Conservation (phyloP, 2,329 filamentous ascomycete species). For the Stachybotrys elegans region DNA sequence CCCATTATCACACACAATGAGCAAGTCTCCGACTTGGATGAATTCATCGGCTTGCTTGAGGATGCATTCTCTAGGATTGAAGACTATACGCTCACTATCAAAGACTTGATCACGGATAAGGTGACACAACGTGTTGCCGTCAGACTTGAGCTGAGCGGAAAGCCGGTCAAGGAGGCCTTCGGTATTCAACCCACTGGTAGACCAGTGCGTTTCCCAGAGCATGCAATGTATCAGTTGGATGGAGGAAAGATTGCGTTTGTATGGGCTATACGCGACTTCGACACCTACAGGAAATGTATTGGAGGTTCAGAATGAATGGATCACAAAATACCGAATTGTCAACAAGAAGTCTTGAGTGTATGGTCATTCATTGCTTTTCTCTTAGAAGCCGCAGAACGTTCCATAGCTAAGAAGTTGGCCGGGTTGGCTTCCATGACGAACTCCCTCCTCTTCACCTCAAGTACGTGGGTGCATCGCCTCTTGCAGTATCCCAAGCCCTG, state of each 20-base stretch:
- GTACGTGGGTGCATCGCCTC: conserved; percentile 24
- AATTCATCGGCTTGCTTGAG: not conserved
- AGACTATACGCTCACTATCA: not conserved
- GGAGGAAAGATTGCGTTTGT: not conserved
- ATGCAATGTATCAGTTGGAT: not conserved
- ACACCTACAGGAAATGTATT: not conserved
- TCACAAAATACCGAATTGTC: too few species aligned
- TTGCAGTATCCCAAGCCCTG: conserved; percentile 8
- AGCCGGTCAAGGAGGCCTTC: not conserved
- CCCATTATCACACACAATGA: not conserved
- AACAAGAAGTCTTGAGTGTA: too few species aligned
- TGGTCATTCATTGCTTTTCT: too few species aligned
- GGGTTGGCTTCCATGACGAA: too few species aligned
- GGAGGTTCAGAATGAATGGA: too few species aligned
- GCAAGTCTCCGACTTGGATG: not conserved
- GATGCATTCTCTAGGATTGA: not conserved
- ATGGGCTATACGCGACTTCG: not conserved
- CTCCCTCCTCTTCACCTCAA: too few species aligned
- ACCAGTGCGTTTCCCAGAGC: not conserved
- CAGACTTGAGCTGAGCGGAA: not conserved
- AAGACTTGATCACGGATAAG: not conserved
- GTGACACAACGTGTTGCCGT: not conserved
- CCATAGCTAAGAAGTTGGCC: too few species aligned
- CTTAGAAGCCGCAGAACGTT: too few species aligned
- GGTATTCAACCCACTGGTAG: not conserved